Base-by-base conservation (phyloP, 2,329 filamentous ascomycete genomes). In the Stylonectria norvegica region DNA sequence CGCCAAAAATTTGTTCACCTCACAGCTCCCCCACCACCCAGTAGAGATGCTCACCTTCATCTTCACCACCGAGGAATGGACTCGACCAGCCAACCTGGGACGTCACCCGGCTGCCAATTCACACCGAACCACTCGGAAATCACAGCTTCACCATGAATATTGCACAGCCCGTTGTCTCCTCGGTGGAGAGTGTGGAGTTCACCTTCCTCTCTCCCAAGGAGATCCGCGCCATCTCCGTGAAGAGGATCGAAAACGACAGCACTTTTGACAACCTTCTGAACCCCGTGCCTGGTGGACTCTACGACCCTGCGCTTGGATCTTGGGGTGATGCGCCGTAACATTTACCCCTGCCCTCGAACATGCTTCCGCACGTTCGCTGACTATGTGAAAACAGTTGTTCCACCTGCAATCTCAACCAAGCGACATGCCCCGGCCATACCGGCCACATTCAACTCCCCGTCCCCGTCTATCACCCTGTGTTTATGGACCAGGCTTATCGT, bases 381-480 rank as follows among this genome's bases (percentile, higher is more conserved):
- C 7, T 34, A n/a, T 15, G 27, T 9, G 22, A 25, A 12, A 25
- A 25, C 43, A 95, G 89, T 60, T 98, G 93, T 70, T 78, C 89
- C 56, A 98, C 93, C 64, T 98, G 93, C 69, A 88, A 91, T 53
- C 76, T 95, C 52, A 86, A 83, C 58, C 83, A 83, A 47, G 78
- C 82, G 59, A 79, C 79, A 55, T 98, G 94, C 63, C 89, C 91
- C 5, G 94, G 94, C 42, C 94, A 98, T 70, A 79, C 86, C 44
- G 94, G 93, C 38, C 93, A 98, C 61, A 95, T 98, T 63, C 89
- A 96, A 56, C 81, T 98, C 10, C 90, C 93, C 11, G 85, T 90
- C 10, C 88, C 87, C 33, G 87, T 96, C 37, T 98, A 97, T 63
- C 91, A 98, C 65, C 88, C 91, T n/a, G 86, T 89, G 2, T 97